Evolutionary conservation across 2,329 filamentous ascomycete species (phyloP), one percentile per base, ranked within the genome.

Genomic region (Aspergillus pseudotamarii): DNA sequence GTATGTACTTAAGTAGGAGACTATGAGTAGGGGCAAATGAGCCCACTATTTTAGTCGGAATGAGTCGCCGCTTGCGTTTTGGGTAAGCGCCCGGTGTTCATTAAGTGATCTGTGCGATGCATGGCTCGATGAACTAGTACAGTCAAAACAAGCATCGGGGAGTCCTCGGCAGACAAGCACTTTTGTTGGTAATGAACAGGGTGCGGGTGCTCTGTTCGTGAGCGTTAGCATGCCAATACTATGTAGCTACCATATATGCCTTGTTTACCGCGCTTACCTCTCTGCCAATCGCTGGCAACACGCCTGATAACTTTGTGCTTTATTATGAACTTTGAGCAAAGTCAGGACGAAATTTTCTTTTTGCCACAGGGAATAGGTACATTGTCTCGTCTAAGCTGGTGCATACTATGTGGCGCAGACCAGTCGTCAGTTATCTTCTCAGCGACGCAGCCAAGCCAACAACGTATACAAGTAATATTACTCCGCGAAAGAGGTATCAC

Each of bases 401-500:
- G 45, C 28, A 50, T 48, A 12, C n/a, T 19, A 50, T 28, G 23
- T 36, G 30, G 36, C 28, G 28, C 30, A 14, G 50, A 12, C 50
- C 50, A 53, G 28, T 9, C 26, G 28, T 50, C 46, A 16, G 3
- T 26, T 51, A 30, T 51, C 28, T 19, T 19, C 8, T 19, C 3
- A 54, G 11, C 38, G 11, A 55, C 26, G n/a, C 38, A 57, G 19
- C 45, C 55, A 57, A 57, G 32, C 38, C 34, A 53, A 59, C 8
- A 59, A 16, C 11, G 14, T 53, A 43, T 59, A n/a, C 26, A 59
- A 38, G 28, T 36, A 59, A 38, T 32, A 58, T 55, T 48, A 38
- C 30, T 62, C 48, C 30, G 60, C 60, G 58, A 26, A 62, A 58
- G 56, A 62, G 60, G 60, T 62, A 62, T 62, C 60, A 54, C 26